These are phyloP conservation scores for Nemania bipapillata DNA, from an alignment of 2,329 filamentous ascomycete genomes.

Conservation along the genomic window DNA sequence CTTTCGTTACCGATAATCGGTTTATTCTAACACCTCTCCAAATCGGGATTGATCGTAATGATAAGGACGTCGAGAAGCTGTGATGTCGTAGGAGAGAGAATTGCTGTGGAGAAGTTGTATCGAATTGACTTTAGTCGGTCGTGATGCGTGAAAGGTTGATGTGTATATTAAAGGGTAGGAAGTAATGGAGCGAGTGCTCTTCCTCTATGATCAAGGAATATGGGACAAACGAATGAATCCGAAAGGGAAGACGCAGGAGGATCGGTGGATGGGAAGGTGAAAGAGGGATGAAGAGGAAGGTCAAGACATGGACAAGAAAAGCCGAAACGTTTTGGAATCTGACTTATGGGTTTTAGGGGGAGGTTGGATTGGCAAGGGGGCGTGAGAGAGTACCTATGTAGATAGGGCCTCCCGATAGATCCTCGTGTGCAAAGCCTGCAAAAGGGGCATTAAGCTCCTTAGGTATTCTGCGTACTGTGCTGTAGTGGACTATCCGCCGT, in stretches of 20 bases:
- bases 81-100: slow-evolving; percentile 11
- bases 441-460: slow-evolving; percentile 26
- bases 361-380: slow-evolving; percentile 25
- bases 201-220: slow-evolving; percentile 51
- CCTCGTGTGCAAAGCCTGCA: slow-evolving; percentile 19
- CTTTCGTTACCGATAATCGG: neutral
- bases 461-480: slow-evolving; percentile 12
- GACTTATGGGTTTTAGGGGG: slow-evolving; percentile 37
- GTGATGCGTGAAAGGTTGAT: slow-evolving; percentile 25
- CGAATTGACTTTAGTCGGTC: slow-evolving; percentile 15
- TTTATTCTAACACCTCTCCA: neutral
- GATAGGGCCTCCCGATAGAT: slow-evolving; percentile 14
- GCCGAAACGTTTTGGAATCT: slow-evolving; percentile 53
- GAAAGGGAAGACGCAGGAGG: slow-evolving; percentile 50
- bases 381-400: slow-evolving; percentile 18
- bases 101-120: slow-evolving; percentile 31
- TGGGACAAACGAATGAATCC: slow-evolving; percentile 55
- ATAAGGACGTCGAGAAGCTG: neutral
- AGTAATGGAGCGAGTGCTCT: slow-evolving; percentile 52
- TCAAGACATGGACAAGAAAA: slow-evolving; percentile 53
- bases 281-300: slow-evolving; percentile 44
- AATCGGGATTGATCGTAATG: slow-evolving; percentile 5
- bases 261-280: slow-evolving; percentile 38
- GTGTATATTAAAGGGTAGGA: slow-evolving; percentile 52
- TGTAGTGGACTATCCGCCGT: slow-evolving; percentile 3